Conservation (phyloP, 2,329 filamentous ascomycete species). For the Cercospora sp. region DNA sequence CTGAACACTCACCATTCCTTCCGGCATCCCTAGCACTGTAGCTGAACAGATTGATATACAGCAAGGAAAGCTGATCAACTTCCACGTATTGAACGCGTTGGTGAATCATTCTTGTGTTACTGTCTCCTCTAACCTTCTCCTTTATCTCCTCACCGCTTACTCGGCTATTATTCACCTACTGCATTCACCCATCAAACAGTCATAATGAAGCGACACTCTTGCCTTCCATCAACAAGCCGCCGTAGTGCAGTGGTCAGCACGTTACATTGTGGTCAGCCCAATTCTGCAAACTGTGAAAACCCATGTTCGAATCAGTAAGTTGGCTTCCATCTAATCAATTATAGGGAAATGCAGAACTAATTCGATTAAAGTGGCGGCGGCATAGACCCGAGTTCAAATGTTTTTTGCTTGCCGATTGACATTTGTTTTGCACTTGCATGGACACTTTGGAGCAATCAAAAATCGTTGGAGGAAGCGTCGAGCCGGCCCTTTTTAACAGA, state of each 20-base stretch:
- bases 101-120: background rate
- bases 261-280: constrained; percentile 13
- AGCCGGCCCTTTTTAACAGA: background rate
- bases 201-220: background rate
- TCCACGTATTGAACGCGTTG: background rate
- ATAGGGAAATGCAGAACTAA: background rate
- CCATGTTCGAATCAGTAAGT: constrained; percentile 16
- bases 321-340: background rate
- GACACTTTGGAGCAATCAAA: background rate
- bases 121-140: background rate
- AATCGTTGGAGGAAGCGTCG: background rate
- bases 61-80: background rate
- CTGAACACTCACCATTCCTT: background rate
- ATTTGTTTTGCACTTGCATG: background rate
- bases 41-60: background rate
- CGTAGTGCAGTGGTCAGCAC: constrained; percentile 21
- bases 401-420: background rate
- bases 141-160: background rate
- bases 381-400: too few species aligned
- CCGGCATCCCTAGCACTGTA: background rate
- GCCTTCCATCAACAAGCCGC: background rate
- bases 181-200: background rate
- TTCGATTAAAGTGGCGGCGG: background rate
- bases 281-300: constrained; percentile 9
- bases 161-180: background rate